Evolutionary conservation across 306 rosid genomes (phyloP), one percentile per base, ranked within the genome.

Genomic region (Hippophae gyantsensis): DNA sequence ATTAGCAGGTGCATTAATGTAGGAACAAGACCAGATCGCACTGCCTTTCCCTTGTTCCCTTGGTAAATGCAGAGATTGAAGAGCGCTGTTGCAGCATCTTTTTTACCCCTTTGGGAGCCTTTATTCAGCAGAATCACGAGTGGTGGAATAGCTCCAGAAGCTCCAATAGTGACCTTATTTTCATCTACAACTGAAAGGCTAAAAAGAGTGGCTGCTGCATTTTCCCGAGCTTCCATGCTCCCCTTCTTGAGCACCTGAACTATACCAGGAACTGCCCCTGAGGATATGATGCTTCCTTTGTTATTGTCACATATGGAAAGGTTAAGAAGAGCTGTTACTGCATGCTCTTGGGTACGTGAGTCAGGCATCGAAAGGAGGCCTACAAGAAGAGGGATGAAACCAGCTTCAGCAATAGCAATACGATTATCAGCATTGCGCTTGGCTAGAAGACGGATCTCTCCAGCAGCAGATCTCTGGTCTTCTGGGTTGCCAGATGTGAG

Each of bases 171-270:
- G 53, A 93, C 74, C 82, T 93, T 88, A 63, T 88, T 84, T 81
- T 79, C 99, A 58, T 93, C 97, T 5, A 86, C 76, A 23, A 93
- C 99, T n/a, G 99, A 93, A 47, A 93, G 97, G 74, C 99, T 93
- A 79, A 93, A 93, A 53, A 93, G 97, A 56, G 99, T 93, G 14
- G 99, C 99, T 1, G 99, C 99, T 2, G 99, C 97, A 59, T 93
- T 93, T 75, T 93, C 99, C 63, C 97, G 88, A 6, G 99, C 99
- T 71, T 93, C 99, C 99, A 93, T 93, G 80, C 97, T 86, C 58
- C 97, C 99, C 60, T 83, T 82, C 76, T 75, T 88, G 61, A 93
- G 90, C 66, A 93, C 95, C 45, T 84, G 86, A 64, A 93, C 97
- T 52, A 93, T 89, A 51, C 94, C 99, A 48, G 97, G 99, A 69